Evolutionary conservation across 2,329 filamentous ascomycete genomes (phyloP), one percentile per base, ranked within the genome.

Genomic region (Chaetomium strumarium): DNA sequence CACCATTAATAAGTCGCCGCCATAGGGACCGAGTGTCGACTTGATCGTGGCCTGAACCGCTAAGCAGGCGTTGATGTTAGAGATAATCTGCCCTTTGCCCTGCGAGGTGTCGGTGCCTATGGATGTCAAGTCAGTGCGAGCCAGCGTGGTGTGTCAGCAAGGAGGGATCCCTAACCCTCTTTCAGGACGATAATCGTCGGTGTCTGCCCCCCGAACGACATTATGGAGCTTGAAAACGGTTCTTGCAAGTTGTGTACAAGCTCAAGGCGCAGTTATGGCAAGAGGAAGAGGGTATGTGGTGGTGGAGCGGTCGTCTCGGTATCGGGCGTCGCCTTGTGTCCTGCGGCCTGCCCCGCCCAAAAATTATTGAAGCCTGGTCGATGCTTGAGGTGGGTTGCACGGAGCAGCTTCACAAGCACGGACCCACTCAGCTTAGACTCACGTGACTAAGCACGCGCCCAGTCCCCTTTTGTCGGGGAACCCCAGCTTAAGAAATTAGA

Each of bases 11-110:
- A 97, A 75, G 74, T 99, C 93, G 66, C 93, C 93, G 68, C 93
- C 93, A 73, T 97, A 99, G 33, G 93, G 93, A 38, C 93, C 93
- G 34, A 99, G 80, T 17, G 93, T 99, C 65, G 87, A 89, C 76
- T 95, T 95, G 75, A 99, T 92, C 55, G 92, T 97, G 46, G 85
- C 81, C 75, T 99, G 93, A 38, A 99, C 91, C 20, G 93, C 92
- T 64, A 96, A 79, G 72, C 93, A 99, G 62, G 93, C 93, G 76
- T 96, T 96, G 76, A 99, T 97, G 74, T 99, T 99, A 65, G 92
- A 95, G 65, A 99, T 75, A 66, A 99, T 86, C 75, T 99, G 93
- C 51, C 91, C 91, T 71, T 95, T 93, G 66, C 93, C 93, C 74
- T 99, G 93, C 49, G 93, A 97, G 64, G 90, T 84, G 72, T 99